phyloP scores from a whole-genome alignment of 768 basidiomycete species.

The Tricholoma flavovirens region DNA sequence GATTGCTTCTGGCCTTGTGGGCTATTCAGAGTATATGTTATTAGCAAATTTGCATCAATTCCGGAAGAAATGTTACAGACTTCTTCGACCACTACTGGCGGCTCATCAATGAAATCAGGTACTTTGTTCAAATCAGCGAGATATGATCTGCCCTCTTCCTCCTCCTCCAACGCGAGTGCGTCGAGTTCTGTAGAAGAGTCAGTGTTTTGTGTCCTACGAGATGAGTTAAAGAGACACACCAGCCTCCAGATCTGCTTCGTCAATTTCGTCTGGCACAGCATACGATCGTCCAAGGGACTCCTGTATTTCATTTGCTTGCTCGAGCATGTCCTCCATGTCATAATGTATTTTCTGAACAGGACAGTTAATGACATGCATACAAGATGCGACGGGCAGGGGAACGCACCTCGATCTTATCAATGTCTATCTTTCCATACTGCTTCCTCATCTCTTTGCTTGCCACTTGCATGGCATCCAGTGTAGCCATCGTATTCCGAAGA shows the following conservation, averaged over 20 bases:
- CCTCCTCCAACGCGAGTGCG: slow-evolving; percentile 85
- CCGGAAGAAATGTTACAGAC: slow-evolving; percentile 29
- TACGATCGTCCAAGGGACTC: slow-evolving; percentile 92
- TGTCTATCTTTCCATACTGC: slow-evolving; percentile 95
- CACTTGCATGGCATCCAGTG: slow-evolving; percentile 90
- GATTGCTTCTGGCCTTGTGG: slow-evolving; percentile 46
- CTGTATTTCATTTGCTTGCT: slow-evolving; percentile 97
- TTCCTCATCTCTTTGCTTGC: slow-evolving; percentile 96
- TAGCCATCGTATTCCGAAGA: slow-evolving; percentile 97
- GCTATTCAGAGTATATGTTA: slow-evolving; percentile 23
- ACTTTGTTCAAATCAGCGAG: slow-evolving; percentile 79
- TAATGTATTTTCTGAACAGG: slow-evolving; percentile 77
- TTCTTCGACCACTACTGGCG: slow-evolving; percentile 67
- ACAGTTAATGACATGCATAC: neutral
- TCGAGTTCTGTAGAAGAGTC: slow-evolving; percentile 68
- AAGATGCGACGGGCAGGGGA: neutral
- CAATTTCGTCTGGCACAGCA: slow-evolving; percentile 94
- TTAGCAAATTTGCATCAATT: neutral
- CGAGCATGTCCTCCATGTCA: slow-evolving; percentile 96
- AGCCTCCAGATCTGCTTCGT: slow-evolving; percentile 96
- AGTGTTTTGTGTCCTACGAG: neutral
- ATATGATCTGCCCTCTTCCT: slow-evolving; percentile 89
- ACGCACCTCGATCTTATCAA: slow-evolving; percentile 95
- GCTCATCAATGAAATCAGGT: slow-evolving; percentile 90
- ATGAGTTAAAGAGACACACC: slow-evolving; percentile 42